Evolutionary conservation across 352 stramenopile genomes (phyloP).

Genomic region (Phytopythium montanum): DNA sequence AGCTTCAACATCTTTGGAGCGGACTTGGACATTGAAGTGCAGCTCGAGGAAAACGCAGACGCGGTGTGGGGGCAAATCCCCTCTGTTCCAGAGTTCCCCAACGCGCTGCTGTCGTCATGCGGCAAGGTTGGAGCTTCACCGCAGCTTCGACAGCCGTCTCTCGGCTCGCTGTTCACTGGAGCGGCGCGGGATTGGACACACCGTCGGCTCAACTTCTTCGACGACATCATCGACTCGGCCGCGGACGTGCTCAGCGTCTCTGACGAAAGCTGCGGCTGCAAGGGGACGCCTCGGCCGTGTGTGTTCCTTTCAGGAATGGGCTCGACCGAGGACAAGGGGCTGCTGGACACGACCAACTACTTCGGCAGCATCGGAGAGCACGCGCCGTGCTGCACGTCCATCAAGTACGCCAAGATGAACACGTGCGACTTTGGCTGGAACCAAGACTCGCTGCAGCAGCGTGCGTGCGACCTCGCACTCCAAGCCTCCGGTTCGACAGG

Average conservation of each 20-base stretch:
- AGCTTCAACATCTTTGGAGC: constrained; percentile 39
- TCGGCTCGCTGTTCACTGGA: not conserved
- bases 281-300: constrained; percentile 31
- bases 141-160: not conserved
- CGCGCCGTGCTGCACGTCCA: constrained; percentile 47
- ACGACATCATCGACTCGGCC: not conserved
- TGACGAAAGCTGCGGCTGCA: constrained; percentile 37
- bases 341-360: constrained; percentile 30
- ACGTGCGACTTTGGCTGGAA: constrained; percentile 47
- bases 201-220: constrained; percentile 1
- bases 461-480: constrained; percentile 32
- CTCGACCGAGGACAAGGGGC: constrained; percentile 18
- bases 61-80: constrained; percentile 9
- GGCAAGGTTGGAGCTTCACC: constrained; percentile 13
- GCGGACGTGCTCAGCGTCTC: constrained; percentile 22
- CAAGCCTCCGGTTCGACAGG: constrained; percentile 17
- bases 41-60: constrained; percentile 20
- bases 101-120: constrained; percentile 10
- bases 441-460: constrained; percentile 35
- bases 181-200: constrained; percentile 1
- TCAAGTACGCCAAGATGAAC: constrained; percentile 41
- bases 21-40: constrained; percentile 37
- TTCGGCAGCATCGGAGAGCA: constrained; percentile 44
- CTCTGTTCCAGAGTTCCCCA: constrained; percentile 17
- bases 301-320: constrained; percentile 55